phyloP scores from a whole-genome alignment of 2,329 filamentous ascomycete genomes.

The Trichoderma pleuroti region DNA sequence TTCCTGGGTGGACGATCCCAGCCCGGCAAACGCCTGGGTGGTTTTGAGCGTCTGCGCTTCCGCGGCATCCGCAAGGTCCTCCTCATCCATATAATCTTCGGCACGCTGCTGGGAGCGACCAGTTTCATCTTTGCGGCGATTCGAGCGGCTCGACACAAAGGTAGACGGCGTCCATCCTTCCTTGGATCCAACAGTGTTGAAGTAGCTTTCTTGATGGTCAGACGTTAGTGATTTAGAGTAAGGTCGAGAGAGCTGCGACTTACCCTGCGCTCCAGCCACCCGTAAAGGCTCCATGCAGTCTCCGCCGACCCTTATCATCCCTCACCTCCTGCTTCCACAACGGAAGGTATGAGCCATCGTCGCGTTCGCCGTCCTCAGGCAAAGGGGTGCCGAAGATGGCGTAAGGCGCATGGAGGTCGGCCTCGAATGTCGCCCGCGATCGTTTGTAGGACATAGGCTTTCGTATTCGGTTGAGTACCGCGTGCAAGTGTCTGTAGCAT shows the following conservation, averaged over 20 bases:
- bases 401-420: constrained; percentile 70
- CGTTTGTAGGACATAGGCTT: constrained; percentile 72
- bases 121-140: constrained; percentile 64
- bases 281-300: constrained; percentile 93
- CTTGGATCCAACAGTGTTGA: constrained; percentile 96
- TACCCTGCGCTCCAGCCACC: constrained; percentile 96
- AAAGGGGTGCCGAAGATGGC: constrained; percentile 81
- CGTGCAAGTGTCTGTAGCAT: not conserved
- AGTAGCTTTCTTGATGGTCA: constrained; percentile 60
- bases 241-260: constrained; percentile 31
- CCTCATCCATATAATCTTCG: constrained; percentile 98
- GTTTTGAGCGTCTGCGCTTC: constrained; percentile 75
- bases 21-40: constrained; percentile 66
- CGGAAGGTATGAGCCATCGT: constrained; percentile 89
- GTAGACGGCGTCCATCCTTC: constrained; percentile 94
- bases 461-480: not conserved
- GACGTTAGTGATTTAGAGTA: not conserved
- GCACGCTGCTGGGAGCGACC: constrained; percentile 59
- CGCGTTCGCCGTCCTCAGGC: constrained; percentile 74
- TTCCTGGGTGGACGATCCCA: constrained; percentile 65
- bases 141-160: constrained; percentile 84
- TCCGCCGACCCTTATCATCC: constrained; percentile 85
- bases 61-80: constrained; percentile 83
- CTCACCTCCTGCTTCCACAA: constrained; percentile 98
- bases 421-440: constrained; percentile 73